Evolutionary conservation across 2,329 filamentous ascomycete genomes (phyloP), one percentile per base, ranked within the genome.

Genomic region (Clonostachys rosea): DNA sequence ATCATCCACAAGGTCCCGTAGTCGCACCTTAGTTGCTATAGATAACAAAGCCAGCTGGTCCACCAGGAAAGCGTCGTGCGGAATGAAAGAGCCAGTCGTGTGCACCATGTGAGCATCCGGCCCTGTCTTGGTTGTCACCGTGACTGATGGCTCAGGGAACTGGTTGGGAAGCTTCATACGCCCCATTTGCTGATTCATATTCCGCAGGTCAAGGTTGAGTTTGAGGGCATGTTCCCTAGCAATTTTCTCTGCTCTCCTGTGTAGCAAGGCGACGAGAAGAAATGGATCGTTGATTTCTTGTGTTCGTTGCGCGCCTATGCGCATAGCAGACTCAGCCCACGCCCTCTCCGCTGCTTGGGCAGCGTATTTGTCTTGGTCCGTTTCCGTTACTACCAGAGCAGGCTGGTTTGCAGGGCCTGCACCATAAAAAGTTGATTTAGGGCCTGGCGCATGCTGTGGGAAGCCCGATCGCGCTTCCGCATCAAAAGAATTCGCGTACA

Each of bases 41-140:
- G 90, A 94, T 49, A 96, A 64, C 14, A 96, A 74, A 24, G 89
- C 87, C 41, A 96, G 69, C 54, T 96, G 87, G 51, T 96, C 91
- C 13, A 87, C 86, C 34, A 96, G 72, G 46, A 80, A 83, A 2
- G 88, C 82, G 40, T 91, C 87, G 35, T 86, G 83, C 0, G 94
- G 79, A 36, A 95, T 79, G 46, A 87, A 89, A 17, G 82, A 81
- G 3, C 84, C 84, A 13, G 74, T 76, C 2, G 84, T 84, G 40
- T 79, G 68, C 4, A 89, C 75, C 20, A 86, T 66, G 12, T 79
- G 75, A 34, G 79, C 80, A 44, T 90, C 83, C 1, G 83, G 78
- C 1, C 81, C 83, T 13, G 35, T 34, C 50, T 77, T 77, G 49
- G 69, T 78, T 63, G 59, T 74, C 42, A 75, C 80, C 52, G 64